phyloP scores from a whole-genome alignment of 768 basidiomycete species.

The Pleurotus citrinopileatus region DNA sequence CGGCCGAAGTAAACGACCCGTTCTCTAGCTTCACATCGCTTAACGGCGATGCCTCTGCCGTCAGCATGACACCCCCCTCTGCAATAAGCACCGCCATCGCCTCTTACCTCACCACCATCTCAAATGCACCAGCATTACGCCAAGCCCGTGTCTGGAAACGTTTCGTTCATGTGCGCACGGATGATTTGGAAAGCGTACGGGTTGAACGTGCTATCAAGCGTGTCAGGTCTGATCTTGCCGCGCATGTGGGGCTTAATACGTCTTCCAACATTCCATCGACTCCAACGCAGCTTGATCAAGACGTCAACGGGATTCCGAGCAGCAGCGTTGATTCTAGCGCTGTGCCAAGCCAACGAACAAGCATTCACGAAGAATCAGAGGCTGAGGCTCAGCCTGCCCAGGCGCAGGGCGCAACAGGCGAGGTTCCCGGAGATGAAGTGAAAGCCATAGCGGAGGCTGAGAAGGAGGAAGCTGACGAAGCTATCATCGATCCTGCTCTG shows the following conservation, averaged over 20 bases:
- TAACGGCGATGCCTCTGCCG: slow-evolving; percentile 25
- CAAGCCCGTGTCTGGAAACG: slow-evolving; percentile 75
- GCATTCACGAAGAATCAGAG: slow-evolving; percentile 5
- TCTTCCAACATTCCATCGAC: not conserved
- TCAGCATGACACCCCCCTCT: slow-evolving; percentile 18
- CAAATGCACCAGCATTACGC: slow-evolving; percentile 64
- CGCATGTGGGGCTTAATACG: slow-evolving; percentile 43
- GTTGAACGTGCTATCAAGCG: slow-evolving; percentile 88
- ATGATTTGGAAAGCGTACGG: slow-evolving; percentile 85
- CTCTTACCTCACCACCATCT: slow-evolving; percentile 74
- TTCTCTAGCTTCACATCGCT: slow-evolving; percentile 43
- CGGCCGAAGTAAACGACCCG: slow-evolving; percentile 58
- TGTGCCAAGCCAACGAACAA: not conserved
- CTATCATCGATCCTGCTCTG: not conserved
- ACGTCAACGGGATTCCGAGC: not conserved
- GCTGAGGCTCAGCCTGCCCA: not conserved
- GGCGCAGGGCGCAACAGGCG: not conserved
- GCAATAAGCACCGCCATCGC: slow-evolving; percentile 52
- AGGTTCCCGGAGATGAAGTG: slow-evolving; percentile 1
- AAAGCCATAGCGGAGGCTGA: not conserved
- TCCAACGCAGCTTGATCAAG: not conserved
- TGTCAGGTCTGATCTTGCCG: slow-evolving; percentile 80
- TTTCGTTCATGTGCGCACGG: slow-evolving; percentile 81
- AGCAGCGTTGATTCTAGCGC: not conserved
- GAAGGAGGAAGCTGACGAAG: not conserved